Evolutionary conservation across 495 filamentous ascomycete genomes (phyloP).

Genomic region (Bryoglossum gracile): DNA sequence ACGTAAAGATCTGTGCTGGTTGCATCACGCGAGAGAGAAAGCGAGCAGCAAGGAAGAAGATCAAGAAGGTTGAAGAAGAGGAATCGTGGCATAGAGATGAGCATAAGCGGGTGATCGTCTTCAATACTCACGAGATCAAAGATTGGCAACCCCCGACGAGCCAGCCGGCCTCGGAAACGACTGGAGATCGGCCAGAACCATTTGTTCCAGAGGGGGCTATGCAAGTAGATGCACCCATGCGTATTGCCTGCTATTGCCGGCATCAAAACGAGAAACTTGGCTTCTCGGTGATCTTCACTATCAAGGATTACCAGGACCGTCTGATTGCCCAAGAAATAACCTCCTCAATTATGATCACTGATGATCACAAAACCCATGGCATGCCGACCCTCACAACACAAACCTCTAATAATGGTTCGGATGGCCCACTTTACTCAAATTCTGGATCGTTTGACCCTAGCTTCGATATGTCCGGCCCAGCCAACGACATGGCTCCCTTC

Average conservation of each 20-base stretch:
- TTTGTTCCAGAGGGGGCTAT: slow-evolving; percentile 52
- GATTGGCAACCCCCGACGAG: slow-evolving; percentile 63
- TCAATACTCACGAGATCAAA: slow-evolving; percentile 87
- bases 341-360: slow-evolving; percentile 85
- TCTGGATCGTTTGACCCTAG: slow-evolving; percentile 9
- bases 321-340: slow-evolving; percentile 80
- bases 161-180: slow-evolving; percentile 22
- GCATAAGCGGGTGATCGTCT: slow-evolving; percentile 74
- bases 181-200: slow-evolving; percentile 31
- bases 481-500: slow-evolving; percentile 22
- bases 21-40: slow-evolving; percentile 86
- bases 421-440: slow-evolving; percentile 15
- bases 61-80: slow-evolving; percentile 79
- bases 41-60: slow-evolving; percentile 80
- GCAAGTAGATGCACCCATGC: slow-evolving; percentile 79
- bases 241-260: slow-evolving; percentile 95
- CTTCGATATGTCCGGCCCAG: slow-evolving; percentile 18
- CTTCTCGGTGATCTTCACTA: slow-evolving; percentile 89
- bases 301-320: slow-evolving; percentile 69
- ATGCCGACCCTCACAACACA: slow-evolving; percentile 34
- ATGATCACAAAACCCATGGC: slow-evolving; percentile 85
- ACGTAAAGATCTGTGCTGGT: slow-evolving; percentile 75
- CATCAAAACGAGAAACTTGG: slow-evolving; percentile 89
- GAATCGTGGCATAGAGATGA: slow-evolving; percentile 73
- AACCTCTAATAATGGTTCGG: slow-evolving; percentile 21